Evolutionary conservation across 2,329 filamentous ascomycete species (phyloP).

Genomic region (Pezicula carpinea): DNA sequence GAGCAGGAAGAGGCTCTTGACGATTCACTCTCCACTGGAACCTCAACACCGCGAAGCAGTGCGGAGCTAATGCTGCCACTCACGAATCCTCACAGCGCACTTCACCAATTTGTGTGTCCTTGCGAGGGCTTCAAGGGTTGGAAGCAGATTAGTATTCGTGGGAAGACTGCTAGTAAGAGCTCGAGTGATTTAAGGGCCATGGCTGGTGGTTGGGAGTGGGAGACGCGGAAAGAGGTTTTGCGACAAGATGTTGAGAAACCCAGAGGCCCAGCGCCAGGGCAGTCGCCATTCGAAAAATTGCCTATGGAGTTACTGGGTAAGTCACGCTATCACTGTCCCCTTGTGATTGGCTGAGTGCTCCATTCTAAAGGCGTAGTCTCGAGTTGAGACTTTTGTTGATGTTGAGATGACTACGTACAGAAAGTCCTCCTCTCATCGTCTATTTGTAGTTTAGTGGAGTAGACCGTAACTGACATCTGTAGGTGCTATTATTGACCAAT

Average conservation of each 20-base stretch:
- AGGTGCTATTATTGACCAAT: constrained; percentile 71
- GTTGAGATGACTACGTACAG: constrained; percentile 1
- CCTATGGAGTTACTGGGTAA: constrained; percentile 68
- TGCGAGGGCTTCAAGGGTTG: constrained; percentile 54
- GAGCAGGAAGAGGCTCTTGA: constrained; percentile 43
- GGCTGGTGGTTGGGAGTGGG: constrained; percentile 47
- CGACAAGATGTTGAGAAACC: constrained; percentile 17
- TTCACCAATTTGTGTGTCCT: constrained; percentile 56
- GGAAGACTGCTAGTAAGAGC: constrained; percentile 54
- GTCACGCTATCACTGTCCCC: constrained; percentile 27
- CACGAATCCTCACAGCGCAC: constrained; percentile 45
- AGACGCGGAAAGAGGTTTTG: constrained; percentile 23
- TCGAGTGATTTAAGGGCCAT: constrained; percentile 54
- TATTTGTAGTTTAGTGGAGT: constrained; percentile 3
- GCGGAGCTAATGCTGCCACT: constrained; percentile 12
- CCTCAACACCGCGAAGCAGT: constrained; percentile 9
- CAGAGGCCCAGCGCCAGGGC: constrained; percentile 32
- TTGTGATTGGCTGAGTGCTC: constrained; percentile 7
- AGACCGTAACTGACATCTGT: constrained; percentile 13
- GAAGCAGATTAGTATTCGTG: constrained; percentile 56
- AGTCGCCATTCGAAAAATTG: constrained; percentile 59
- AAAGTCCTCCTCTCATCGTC: constrained; percentile 2
- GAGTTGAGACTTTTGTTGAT: constrained; percentile 11
- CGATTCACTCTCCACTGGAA: constrained; percentile 35
- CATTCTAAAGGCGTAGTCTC: constrained; percentile 4